These are phyloP conservation scores for Euptelea pleiosperma DNA, from an alignment of 164 flowering plant genomes.

Conservation along the genomic window DNA sequence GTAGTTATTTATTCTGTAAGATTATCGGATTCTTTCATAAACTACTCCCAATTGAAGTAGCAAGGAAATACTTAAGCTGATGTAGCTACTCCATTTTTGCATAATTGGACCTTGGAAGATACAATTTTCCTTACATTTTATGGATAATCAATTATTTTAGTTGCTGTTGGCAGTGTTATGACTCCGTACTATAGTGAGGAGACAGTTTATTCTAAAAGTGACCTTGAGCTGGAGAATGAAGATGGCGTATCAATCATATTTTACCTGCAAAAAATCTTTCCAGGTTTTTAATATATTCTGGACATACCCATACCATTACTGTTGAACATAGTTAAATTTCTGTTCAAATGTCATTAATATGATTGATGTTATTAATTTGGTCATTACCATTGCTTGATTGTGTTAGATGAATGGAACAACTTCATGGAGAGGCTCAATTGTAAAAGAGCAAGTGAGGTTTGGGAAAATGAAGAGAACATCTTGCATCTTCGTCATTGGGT, in stretches of 20 bases:
- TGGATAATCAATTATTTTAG: not conserved
- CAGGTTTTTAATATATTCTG: constrained; percentile 42
- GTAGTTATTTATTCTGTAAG: too few species aligned
- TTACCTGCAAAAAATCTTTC: constrained; percentile 88
- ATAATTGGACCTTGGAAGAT: too few species aligned
- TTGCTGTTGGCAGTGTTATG: constrained; percentile 65
- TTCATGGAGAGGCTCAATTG: constrained; percentile 85
- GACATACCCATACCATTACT: not conserved
- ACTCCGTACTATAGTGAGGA: constrained; percentile 98
- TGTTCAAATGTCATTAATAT: not conserved
- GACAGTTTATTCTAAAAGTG: constrained; percentile 77
- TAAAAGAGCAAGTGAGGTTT: constrained; percentile 54
- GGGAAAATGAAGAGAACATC: constrained; percentile 79
- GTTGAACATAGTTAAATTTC: not conserved
- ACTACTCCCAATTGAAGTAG: too few species aligned
- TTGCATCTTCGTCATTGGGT: constrained; percentile 52
- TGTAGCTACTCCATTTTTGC: too few species aligned
- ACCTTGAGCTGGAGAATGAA: constrained; percentile 90
- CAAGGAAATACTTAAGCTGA: too few species aligned
- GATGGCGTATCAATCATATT: constrained; percentile 87
- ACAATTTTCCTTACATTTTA: not conserved
- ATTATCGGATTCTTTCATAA: too few species aligned
- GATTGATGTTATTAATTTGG: constrained; percentile 5
- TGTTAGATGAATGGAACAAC: constrained; percentile 91
- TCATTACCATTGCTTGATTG: constrained; percentile 1